These are phyloP conservation scores for Fusarium acutatum DNA, from an alignment of 2,329 filamentous ascomycete species.

Conservation along the genomic window DNA sequence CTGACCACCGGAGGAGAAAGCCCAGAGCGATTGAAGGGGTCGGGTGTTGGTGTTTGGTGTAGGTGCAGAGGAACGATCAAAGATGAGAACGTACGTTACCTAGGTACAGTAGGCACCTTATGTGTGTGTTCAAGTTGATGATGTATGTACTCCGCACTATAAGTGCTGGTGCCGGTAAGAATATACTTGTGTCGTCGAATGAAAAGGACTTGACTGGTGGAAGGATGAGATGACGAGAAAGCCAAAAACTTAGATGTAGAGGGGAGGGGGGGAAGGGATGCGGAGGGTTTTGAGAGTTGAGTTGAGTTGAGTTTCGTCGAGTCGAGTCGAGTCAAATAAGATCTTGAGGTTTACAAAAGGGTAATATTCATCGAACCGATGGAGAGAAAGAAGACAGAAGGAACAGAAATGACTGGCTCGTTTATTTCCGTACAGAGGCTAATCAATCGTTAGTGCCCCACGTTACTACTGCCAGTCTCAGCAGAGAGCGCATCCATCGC, in stretches of 20 bases:
- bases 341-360: slow-evolving; percentile 5
- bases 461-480: slow-evolving; percentile 12
- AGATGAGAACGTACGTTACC: not conserved
- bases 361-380: not conserved
- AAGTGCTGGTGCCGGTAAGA: not conserved
- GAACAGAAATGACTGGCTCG: slow-evolving; percentile 18
- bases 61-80: not conserved
- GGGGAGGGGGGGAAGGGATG: slow-evolving; percentile 1
- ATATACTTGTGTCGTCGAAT: not conserved
- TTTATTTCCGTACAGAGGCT: slow-evolving; percentile 14
- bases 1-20: slow-evolving; percentile 2
- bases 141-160: not conserved
- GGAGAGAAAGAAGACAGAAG: slow-evolving; percentile 9
- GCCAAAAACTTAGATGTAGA: not conserved
- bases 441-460: slow-evolving; percentile 19
- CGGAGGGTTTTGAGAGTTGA: slow-evolving; percentile 20
- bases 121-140: too few species aligned
- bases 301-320: slow-evolving; percentile 7
- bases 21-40: not conserved
- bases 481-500: slow-evolving; percentile 20
- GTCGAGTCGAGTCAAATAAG: not conserved
- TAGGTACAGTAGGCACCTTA: not conserved
- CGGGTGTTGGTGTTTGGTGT: not conserved
- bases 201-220: not conserved
- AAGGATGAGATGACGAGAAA: not conserved